Percentiles rank a stretch among this genome's conserved stretches.
Evolutionary conservation across 441 rosid species (phyloP).

Genomic region (Pelargonium australe): DNA sequence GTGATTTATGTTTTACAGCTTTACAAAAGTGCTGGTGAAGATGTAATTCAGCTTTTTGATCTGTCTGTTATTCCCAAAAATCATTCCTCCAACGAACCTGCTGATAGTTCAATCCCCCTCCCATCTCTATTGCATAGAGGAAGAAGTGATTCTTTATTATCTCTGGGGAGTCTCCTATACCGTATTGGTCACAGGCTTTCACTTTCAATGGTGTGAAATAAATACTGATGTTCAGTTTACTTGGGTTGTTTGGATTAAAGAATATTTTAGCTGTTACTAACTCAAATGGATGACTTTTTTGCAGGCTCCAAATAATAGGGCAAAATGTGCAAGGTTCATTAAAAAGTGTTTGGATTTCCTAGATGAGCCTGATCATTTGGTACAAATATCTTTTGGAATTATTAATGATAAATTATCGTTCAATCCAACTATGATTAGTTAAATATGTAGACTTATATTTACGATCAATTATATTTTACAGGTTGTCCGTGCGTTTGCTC

Average conservation of each 20-base stretch:
- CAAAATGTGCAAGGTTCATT: conserved; percentile 76
- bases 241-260: conserved; percentile 10
- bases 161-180: conserved; percentile 83
- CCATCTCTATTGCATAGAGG: conserved; percentile 58
- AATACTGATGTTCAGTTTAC: conserved; percentile 12
- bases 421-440: background rate
- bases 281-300: conserved; percentile 22
- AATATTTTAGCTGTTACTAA: conserved; percentile 20
- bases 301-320: conserved; percentile 65
- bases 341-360: conserved; percentile 73
- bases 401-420: conserved; percentile 9
- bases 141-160: conserved; percentile 63
- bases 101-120: conserved; percentile 46
- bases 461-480: conserved; percentile 27
- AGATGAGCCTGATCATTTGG: conserved; percentile 83
- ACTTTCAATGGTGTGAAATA: conserved; percentile 62
- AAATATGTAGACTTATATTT: conserved; percentile 12
- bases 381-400: conserved; percentile 25
- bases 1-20: conserved; percentile 44
- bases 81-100: conserved; percentile 44
- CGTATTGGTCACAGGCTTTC: conserved; percentile 91
- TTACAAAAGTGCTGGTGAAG: conserved; percentile 88
- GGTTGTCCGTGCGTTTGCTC: conserved; percentile 93
- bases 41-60: conserved; percentile 88
- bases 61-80: conserved; percentile 71